Evolutionary conservation across 306 rosid species (phyloP), one percentile per base, ranked within the genome.

Genomic region (Acacia confusa): DNA sequence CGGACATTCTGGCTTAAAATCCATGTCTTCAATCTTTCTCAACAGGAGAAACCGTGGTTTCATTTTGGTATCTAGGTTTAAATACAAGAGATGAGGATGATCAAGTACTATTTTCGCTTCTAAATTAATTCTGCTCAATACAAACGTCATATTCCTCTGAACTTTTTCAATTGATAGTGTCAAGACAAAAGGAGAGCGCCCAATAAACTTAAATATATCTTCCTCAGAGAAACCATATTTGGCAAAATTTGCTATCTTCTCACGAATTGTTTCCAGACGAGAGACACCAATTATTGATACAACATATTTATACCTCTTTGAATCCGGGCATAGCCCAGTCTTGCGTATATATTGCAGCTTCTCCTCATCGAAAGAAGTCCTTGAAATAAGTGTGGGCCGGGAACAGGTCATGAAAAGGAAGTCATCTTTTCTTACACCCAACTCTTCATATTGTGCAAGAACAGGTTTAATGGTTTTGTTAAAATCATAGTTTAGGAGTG

Each of bases 81-180:
- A 41, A 75, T 44, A 88, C 84, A 94, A 82, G 74, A 94, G 84
- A 79, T 64, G 27, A 6, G 98, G 98, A 48, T 74, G 47, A 68
- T 38, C 36, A 14, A 94, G 84, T 75, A 92, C 84, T 20, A 63
- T 73, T 53, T 84, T 87, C 45, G 90, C 97, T 41, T 91, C 88
- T 52, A 94, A 85, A 88, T 88, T 92, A 91, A 94, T 81, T 11
- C 90, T 84, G 47, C 92, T 88, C 73, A 94, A 32, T 67, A 94
- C 75, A 83, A 94, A 94, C 71, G 92, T 89, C 97, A 94, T 91
- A 77, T 91, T 89, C 94, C 97, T 94, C 82, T 89, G 94, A 87
- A 94, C 94, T 84, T 94, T 94, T 24, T 92, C 93, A 7, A 86
- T 82, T 0, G 97, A 94, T 30, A 94, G 71, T 68, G 93, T 88